Evolutionary conservation across 768 basidiomycete species (phyloP), one percentile per base, ranked within the genome.

Genomic region (Brasilioporus rufonigricans): DNA sequence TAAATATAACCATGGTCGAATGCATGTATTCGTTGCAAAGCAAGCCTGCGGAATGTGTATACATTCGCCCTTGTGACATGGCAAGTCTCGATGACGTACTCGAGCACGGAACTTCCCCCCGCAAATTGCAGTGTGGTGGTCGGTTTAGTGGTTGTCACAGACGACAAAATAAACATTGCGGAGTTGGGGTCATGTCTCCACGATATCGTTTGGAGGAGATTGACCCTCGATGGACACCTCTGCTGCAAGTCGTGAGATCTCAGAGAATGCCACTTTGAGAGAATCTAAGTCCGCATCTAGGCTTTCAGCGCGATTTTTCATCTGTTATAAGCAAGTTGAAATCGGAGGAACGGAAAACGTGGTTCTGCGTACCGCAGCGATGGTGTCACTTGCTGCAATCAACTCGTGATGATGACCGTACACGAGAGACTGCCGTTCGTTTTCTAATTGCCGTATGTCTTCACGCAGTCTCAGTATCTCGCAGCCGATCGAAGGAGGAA

Each of bases 351-450:
- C n/a, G 8, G 5, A 49, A 29, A 57, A 46, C 41, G 33, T 27
- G 29, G 44, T 23, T 39, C 13, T 31, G 62, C 85, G 19, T 71
- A 93, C 92, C 6, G 87, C 84, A 56, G 86, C 84, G 59, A 97
- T 96, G 10, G 94, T 96, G 63, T 93, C 91, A 55, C 88, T 92
- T 3, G 94, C 94, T 1, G 91, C 91, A 48, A 97, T 94, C 19
- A 97, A 85, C 60, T 97, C 94, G 55, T 94, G 92, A 64, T 97
- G 94, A 65, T 95, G 93, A 62, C 95, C 93, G 67, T 97, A 97
- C 12, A 97, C 93, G 41, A 97, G 76, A 10, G 89, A 88, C 70
- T 97, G 93, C 23, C 91, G 77, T 64, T 96, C 93, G 64, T 87
- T 84, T 53, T 96, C 92, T 14, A 97, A 73, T 58, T 92, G 83